These are phyloP conservation scores for Panellus pusillus DNA, from an alignment of 768 basidiomycete species.

Conservation along the genomic window DNA sequence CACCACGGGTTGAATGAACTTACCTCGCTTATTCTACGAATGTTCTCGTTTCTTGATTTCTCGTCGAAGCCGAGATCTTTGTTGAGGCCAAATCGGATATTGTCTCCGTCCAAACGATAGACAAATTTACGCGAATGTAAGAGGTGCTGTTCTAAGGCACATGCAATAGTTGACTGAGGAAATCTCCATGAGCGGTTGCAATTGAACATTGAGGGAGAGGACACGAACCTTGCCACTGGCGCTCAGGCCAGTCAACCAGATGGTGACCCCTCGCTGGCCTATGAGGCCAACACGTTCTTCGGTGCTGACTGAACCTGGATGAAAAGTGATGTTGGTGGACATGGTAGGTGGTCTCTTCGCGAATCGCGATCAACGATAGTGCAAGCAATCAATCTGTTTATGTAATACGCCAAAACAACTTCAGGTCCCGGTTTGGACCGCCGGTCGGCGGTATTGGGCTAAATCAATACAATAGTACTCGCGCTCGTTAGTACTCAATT, in stretches of 20 bases:
- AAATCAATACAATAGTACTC: no score
- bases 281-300: conserved; percentile 68
- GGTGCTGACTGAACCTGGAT: conserved; percentile 68
- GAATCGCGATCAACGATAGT: conserved; percentile 10
- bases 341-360: conserved; percentile 28
- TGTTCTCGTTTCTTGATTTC: conserved; percentile 90
- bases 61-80: conserved; percentile 95
- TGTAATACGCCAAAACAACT: no score
- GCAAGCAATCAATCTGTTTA: no score
- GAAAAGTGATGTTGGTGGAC: conserved; percentile 66
- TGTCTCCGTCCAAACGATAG: conserved; percentile 96
- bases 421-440: background rate
- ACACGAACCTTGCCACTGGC: conserved; percentile 85
- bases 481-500: no score
- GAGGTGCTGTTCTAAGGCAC: conserved; percentile 94
- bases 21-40: conserved; percentile 95
- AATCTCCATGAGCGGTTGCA: background rate
- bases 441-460: no score
- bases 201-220: background rate
- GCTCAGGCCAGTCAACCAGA: conserved; percentile 97
- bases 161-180: conserved; percentile 89
- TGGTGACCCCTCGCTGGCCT: conserved; percentile 82
- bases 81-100: conserved; percentile 92
- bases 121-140: conserved; percentile 82
- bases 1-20: conserved; percentile 20